These are phyloP conservation scores for Globisporangium lucens DNA, from an alignment of 352 stramenopile genomes.

Conservation along the genomic window DNA sequence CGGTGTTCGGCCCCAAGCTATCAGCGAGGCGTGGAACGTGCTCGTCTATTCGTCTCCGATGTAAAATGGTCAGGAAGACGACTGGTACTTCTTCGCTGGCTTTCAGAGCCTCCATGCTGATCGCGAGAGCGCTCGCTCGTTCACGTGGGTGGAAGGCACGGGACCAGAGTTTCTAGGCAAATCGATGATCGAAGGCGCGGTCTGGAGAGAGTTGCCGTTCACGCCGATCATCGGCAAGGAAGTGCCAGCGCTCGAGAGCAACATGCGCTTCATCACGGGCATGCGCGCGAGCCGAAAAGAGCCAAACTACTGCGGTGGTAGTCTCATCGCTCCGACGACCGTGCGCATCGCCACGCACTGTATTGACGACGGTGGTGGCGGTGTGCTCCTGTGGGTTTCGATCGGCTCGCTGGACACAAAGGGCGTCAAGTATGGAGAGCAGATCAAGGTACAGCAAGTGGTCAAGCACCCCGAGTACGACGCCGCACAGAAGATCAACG, in stretches of 20 bases:
- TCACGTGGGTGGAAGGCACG: constrained; percentile 8
- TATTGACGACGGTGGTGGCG: too few relatives aligned
- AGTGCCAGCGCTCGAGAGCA: not conserved
- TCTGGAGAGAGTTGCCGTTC: not conserved
- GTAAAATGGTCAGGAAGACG: not conserved
- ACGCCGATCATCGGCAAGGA: not conserved
- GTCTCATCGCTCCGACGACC: too few relatives aligned
- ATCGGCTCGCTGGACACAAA: not conserved
- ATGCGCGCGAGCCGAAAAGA: too few relatives aligned
- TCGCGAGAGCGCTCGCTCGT: not conserved
- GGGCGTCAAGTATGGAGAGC: not conserved
- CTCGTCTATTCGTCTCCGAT: not conserved
- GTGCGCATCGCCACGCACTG: too few relatives aligned
- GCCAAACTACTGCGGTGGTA: too few relatives aligned
- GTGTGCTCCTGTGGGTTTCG: not conserved
- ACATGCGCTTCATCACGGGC: not conserved
- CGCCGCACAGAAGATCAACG: not conserved
- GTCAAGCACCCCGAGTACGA: not conserved
- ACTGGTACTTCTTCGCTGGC: not conserved
- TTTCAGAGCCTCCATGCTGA: too few relatives aligned
- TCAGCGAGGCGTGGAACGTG: not conserved
- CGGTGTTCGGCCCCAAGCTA: not conserved
- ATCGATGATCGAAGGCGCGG: not conserved
- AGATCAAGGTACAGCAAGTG: not conserved
- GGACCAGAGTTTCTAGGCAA: constrained; percentile 1